A percentile compares a stretch with the other conserved stretches of the same genome.
Conservation (phyloP, 257 asterid species). For the Perilla frutescens region DNA sequence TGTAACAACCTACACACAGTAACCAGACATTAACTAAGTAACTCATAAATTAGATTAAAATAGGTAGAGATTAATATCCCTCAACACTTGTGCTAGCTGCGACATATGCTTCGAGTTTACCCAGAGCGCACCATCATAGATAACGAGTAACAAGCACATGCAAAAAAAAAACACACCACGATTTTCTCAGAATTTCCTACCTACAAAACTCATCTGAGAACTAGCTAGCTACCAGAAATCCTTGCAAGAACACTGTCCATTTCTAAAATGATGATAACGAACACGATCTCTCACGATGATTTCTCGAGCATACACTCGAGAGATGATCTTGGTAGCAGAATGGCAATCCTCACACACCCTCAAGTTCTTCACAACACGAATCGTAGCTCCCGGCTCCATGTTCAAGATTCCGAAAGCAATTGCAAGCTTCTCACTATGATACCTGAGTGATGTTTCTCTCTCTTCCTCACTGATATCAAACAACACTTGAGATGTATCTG, state of each 20-base stretch:
- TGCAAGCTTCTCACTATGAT: slow-evolving; percentile 73
- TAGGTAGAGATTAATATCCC: too few species aligned
- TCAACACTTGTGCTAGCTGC: too few species aligned
- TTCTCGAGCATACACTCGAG: slow-evolving; percentile 45
- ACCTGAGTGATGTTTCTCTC: slow-evolving; percentile 52
- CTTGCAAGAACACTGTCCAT: slow-evolving; percentile 56
- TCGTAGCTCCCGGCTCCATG: slow-evolving; percentile 40
- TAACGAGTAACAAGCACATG: too few species aligned
- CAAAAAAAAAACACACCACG: too few species aligned
- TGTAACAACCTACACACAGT: too few species aligned
- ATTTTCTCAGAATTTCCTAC: too few species aligned
- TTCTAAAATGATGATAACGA: slow-evolving; percentile 54
- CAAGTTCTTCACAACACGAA: slow-evolving; percentile 55
- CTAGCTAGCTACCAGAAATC: slow-evolving; percentile 51
- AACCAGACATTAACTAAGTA: too few species aligned
- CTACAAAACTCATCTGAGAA: too few species aligned
- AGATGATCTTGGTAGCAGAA: slow-evolving; percentile 49
- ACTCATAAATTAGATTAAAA: too few species aligned
- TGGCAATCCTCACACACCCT: slow-evolving; percentile 66
- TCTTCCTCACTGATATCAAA: slow-evolving; percentile 59
- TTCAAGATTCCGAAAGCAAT: slow-evolving; percentile 55
- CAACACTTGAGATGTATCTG: slow-evolving; percentile 47
- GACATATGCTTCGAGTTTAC: too few species aligned
- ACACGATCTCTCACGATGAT: slow-evolving; percentile 55
- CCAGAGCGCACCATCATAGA: too few species aligned